These are phyloP conservation scores for Tricholoma matsutake DNA, from an alignment of 768 basidiomycete genomes.

Conservation along the genomic window DNA sequence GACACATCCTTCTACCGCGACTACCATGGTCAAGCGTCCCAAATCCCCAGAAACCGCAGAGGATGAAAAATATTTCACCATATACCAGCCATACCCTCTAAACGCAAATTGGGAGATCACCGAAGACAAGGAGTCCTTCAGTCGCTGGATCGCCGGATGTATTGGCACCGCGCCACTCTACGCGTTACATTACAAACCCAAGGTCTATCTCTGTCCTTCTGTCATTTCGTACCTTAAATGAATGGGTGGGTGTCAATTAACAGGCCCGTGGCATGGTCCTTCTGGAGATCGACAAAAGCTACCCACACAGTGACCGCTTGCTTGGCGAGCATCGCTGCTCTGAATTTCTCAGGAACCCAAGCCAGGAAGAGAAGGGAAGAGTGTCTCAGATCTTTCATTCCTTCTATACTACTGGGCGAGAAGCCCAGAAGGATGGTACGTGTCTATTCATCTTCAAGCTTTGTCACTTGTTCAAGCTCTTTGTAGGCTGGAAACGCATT, in stretches of 20 bases:
- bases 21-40: conserved; percentile 36
- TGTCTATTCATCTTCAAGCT: not conserved
- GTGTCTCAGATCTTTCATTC: conserved; percentile 42
- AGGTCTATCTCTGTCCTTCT: conserved; percentile 24
- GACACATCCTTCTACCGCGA: not conserved
- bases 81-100: conserved; percentile 48
- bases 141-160: conserved; percentile 46
- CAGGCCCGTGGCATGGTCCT: conserved; percentile 48
- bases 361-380: conserved; percentile 32
- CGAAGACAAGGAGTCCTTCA: conserved; percentile 37
- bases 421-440: conserved; percentile 49
- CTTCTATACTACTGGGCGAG: conserved; percentile 38
- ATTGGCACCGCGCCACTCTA: conserved; percentile 36
- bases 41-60: conserved; percentile 40
- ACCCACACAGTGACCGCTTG: conserved; percentile 31
- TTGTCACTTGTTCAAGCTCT: not conserved
- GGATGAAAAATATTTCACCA: conserved; percentile 45
- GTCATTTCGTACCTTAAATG: not conserved
- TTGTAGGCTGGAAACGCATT: conserved; percentile 49
- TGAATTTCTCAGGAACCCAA: conserved; percentile 41
- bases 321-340: conserved; percentile 52
- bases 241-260: conserved; percentile 1
- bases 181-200: conserved; percentile 48
- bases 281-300: conserved; percentile 42
- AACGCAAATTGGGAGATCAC: conserved; percentile 44